These are phyloP conservation scores for Suillus brevipes DNA, from an alignment of 768 basidiomycete genomes.

Conservation along the genomic window DNA sequence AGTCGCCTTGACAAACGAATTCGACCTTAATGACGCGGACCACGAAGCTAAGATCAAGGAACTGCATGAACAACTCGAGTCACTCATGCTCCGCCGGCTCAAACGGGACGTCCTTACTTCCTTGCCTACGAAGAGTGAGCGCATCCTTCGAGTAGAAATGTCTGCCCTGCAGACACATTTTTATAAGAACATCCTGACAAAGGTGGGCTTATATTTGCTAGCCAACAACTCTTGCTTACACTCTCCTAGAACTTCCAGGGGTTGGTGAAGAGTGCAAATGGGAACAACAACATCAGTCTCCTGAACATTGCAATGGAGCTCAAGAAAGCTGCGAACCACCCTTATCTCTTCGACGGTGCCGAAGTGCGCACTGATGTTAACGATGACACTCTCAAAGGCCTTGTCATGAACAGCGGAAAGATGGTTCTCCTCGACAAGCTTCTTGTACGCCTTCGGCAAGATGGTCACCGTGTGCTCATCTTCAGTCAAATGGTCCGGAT, in stretches of 20 bases:
- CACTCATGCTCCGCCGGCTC: slow-evolving; percentile 90
- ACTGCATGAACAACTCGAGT: slow-evolving; percentile 88
- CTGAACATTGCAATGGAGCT: slow-evolving; percentile 99
- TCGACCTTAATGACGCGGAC: slow-evolving; percentile 90
- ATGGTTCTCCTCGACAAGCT: slow-evolving; percentile 98
- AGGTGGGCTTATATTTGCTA: slow-evolving; percentile 44
- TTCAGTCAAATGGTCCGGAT: slow-evolving; percentile 99
- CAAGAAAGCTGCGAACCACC: slow-evolving; percentile 98
- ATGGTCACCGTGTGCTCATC: slow-evolving; percentile 95
- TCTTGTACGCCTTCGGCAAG: slow-evolving; percentile 82
- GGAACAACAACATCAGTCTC: slow-evolving; percentile 88
- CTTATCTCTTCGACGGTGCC: slow-evolving; percentile 96
- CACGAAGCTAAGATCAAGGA: slow-evolving; percentile 96
- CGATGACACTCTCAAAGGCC: slow-evolving; percentile 90
- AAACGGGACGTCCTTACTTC: slow-evolving; percentile 97
- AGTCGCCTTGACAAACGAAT: slow-evolving; percentile 94
- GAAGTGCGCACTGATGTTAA: slow-evolving; percentile 60
- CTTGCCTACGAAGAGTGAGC: slow-evolving; percentile 96
- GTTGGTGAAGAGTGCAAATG: slow-evolving; percentile 85
- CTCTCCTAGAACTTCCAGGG: slow-evolving; percentile 82
- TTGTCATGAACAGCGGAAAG: slow-evolving; percentile 98
- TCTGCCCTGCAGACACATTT: slow-evolving; percentile 94
- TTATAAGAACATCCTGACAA: slow-evolving; percentile 97
- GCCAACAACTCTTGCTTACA: slow-evolving; percentile 6
- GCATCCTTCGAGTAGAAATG: slow-evolving; percentile 97